Evolutionary conservation across 805 yeast genomes (phyloP).

Genomic region (Suhomyces tanzawaensis): DNA sequence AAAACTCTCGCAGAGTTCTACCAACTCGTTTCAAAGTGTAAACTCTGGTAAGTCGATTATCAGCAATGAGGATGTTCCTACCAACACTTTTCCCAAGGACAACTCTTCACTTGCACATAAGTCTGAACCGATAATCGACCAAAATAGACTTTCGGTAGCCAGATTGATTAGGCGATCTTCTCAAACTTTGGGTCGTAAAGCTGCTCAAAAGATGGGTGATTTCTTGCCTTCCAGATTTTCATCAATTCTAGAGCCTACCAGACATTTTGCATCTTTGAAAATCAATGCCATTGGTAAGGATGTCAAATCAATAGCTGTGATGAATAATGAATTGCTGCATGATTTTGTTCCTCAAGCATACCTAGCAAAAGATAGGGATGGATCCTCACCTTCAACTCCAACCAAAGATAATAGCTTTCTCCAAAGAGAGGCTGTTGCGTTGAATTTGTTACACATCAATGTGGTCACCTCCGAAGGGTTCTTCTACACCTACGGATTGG

Average conservation of each 20-base stretch:
- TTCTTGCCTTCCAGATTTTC: conserved; percentile 76
- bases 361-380: conserved; percentile 17
- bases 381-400: conserved; percentile 7
- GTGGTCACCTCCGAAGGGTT: conserved; percentile 82
- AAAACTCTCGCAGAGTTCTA: conserved; percentile 39
- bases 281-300: conserved; percentile 44
- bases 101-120: conserved; percentile 10
- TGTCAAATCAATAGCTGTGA: conserved; percentile 45
- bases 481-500: conserved; percentile 76
- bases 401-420: conserved; percentile 4
- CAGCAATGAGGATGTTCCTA: conserved; percentile 15
- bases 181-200: conserved; percentile 71
- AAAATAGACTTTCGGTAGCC: conserved; percentile 68
- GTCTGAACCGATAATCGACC: conserved; percentile 68
- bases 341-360: conserved; percentile 31
- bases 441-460: conserved; percentile 46
- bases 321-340: conserved; percentile 34
- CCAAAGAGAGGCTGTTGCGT: conserved; percentile 23
- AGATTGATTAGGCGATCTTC: conserved; percentile 75
- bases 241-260: conserved; percentile 80
- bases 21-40: conserved; percentile 31
- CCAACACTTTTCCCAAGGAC: conserved; percentile 1
- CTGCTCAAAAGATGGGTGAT: conserved; percentile 88
- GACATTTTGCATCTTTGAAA: conserved; percentile 89
- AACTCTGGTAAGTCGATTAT: conserved; percentile 25